Percentiles rank a stretch among this genome's conserved stretches.
phyloP scores from a whole-genome alignment of 495 filamentous ascomycete genomes.

The Penicillium herquei region DNA sequence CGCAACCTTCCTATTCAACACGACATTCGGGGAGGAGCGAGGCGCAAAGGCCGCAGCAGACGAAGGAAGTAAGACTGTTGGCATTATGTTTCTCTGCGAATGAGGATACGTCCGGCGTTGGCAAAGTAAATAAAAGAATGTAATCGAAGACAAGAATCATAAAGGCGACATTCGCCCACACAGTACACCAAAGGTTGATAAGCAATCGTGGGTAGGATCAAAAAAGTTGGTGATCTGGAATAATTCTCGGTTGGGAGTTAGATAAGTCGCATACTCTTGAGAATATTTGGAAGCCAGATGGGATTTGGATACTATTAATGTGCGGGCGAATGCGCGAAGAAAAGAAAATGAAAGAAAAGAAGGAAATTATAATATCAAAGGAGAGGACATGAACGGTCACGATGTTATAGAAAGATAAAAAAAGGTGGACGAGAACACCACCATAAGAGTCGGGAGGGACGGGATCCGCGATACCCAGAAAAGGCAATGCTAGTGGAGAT shows the following conservation, averaged over 20 bases:
- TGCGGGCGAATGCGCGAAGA: slow-evolving; percentile 48
- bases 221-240: not conserved
- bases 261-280: slow-evolving; percentile 24
- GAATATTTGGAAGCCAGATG: slow-evolving; percentile 21
- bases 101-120: slow-evolving; percentile 31
- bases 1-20: slow-evolving; percentile 90
- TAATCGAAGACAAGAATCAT: slow-evolving; percentile 33
- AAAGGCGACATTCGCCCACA: slow-evolving; percentile 50
- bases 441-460: slow-evolving; percentile 13
- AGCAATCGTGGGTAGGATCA: slow-evolving; percentile 5
- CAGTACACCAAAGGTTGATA: slow-evolving; percentile 15
- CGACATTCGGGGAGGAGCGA: slow-evolving; percentile 90
- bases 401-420: slow-evolving; percentile 7
- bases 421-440: slow-evolving; percentile 12
- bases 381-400: slow-evolving; percentile 15
- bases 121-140: slow-evolving; percentile 30
- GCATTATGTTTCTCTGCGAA: slow-evolving; percentile 64
- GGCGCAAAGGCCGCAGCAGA: slow-evolving; percentile 97
- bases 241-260: slow-evolving; percentile 17
- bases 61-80: slow-evolving; percentile 85
- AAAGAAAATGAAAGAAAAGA: slow-evolving; percentile 43
- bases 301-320: slow-evolving; percentile 40
- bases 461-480: slow-evolving; percentile 54
- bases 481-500: slow-evolving; percentile 30
- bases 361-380: slow-evolving; percentile 23